A percentile compares a stretch with the other conserved stretches of the same genome.
Conservation (phyloP, 2,329 filamentous ascomycete species). For the Didymella keratinophila region DNA sequence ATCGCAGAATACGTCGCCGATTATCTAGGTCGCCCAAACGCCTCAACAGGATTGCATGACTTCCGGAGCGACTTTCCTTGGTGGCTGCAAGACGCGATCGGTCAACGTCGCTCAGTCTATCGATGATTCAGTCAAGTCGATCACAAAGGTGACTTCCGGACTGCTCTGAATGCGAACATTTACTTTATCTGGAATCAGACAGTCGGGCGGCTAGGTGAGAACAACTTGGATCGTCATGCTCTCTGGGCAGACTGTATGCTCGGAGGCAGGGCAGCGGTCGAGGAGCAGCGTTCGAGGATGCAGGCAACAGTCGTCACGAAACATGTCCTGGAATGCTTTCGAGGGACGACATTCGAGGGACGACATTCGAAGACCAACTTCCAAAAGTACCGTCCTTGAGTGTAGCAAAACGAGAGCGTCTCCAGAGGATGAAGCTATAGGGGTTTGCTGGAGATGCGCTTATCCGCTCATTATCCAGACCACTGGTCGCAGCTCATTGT, state of each 20-base stretch:
- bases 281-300: not conserved
- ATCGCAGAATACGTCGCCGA: not conserved
- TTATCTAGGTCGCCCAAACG: not conserved
- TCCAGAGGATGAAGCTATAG: not conserved
- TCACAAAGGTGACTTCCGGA: not conserved
- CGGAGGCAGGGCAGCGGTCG: not conserved
- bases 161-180: not conserved
- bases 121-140: not conserved
- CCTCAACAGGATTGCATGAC: not conserved
- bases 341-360: not conserved
- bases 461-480: not conserved
- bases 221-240: not conserved
- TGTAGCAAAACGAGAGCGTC: not conserved
- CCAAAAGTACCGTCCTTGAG: not conserved
- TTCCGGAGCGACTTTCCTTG: not conserved
- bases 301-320: not conserved
- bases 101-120: not conserved
- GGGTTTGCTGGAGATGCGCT: not conserved
- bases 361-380: not conserved
- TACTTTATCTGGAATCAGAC: not conserved
- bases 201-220: not conserved
- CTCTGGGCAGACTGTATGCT: constrained; percentile 1
- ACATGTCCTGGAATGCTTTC: not conserved
- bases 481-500: not conserved
- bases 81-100: not conserved